A percentile compares a stretch with the other conserved stretches of the same genome.
Conservation (phyloP, 495 filamentous ascomycete species). For the Penicillium fimorum region DNA sequence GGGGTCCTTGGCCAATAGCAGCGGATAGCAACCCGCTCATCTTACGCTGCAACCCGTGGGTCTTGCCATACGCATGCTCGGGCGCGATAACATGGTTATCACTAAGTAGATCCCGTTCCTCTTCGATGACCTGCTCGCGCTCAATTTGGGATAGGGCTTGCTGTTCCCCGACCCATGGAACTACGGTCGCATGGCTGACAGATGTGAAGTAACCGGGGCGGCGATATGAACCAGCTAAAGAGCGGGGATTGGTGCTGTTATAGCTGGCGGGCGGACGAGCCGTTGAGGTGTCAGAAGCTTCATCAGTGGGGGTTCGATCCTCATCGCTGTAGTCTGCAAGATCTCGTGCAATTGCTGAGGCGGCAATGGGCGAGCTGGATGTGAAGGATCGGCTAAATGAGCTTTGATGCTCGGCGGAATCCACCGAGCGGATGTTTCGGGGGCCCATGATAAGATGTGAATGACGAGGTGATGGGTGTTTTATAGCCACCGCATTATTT, state of each 20-base stretch:
- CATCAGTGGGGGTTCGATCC: conserved; percentile 43
- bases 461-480: background rate
- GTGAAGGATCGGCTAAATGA: conserved; percentile 42
- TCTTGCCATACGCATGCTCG: conserved; percentile 48
- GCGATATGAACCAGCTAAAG: conserved; percentile 67
- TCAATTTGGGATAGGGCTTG: conserved; percentile 60
- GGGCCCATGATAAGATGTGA: conserved; percentile 21
- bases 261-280: conserved; percentile 41
- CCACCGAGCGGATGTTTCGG: conserved; percentile 24
- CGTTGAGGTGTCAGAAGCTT: conserved; percentile 49
- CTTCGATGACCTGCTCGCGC: conserved; percentile 59
- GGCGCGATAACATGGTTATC: conserved; percentile 75
- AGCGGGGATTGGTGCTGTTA: conserved; percentile 41
- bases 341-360: conserved; percentile 68
- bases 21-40: conserved; percentile 29
- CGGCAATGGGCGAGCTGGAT: conserved; percentile 63
- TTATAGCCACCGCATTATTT: conserved; percentile 18
- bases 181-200: conserved; percentile 51
- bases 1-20: conserved; percentile 12
- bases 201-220: conserved; percentile 64
- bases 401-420: conserved; percentile 25
- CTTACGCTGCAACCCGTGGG: conserved; percentile 29
- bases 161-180: conserved; percentile 44
- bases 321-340: conserved; percentile 58
- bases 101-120: conserved; percentile 71